phyloP scores from a whole-genome alignment of 129 eudicot species.

The Flaveria bidentis region DNA sequence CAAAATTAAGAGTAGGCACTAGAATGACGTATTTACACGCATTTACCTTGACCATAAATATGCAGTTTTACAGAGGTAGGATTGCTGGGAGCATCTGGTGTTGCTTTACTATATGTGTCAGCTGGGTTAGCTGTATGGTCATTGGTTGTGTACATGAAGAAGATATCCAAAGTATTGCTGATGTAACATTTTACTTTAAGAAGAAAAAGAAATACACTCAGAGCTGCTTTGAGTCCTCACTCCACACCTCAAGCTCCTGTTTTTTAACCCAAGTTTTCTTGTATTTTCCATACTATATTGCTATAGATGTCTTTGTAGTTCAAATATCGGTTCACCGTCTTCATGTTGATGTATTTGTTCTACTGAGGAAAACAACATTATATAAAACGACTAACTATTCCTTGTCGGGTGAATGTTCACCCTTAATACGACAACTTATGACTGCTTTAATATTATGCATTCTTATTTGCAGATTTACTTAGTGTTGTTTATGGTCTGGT shows the following conservation, averaged over 20 bases:
- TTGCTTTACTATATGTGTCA: slow-evolving; percentile 70
- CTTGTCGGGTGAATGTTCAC: slow-evolving; percentile 17
- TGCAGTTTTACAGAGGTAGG: slow-evolving; percentile 74
- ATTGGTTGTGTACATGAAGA: slow-evolving; percentile 82
- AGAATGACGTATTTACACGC: neutral
- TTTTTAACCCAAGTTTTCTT: slow-evolving; percentile 24
- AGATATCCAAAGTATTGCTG: slow-evolving; percentile 87
- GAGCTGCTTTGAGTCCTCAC: slow-evolving; percentile 22
- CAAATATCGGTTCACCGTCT: slow-evolving; percentile 27
- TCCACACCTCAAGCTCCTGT: slow-evolving; percentile 27
- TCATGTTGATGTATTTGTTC: slow-evolving; percentile 32
- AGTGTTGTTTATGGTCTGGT: neutral
- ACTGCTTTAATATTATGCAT: neutral
- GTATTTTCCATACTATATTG: slow-evolving; percentile 22
- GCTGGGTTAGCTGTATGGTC: slow-evolving; percentile 97
- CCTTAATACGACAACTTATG: slow-evolving; percentile 7
- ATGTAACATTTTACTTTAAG: slow-evolving; percentile 33
- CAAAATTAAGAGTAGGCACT: neutral
- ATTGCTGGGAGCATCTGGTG: slow-evolving; percentile 67
- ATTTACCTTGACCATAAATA: neutral
- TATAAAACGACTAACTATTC: slow-evolving; percentile 30
- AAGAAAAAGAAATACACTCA: slow-evolving; percentile 2
- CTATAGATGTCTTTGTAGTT: slow-evolving; percentile 38
- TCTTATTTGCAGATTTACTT: neutral
- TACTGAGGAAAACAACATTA: slow-evolving; percentile 32